phyloP scores from a whole-genome alignment of 805 yeast genomes.

The Nakazawaea anatomiae region DNA sequence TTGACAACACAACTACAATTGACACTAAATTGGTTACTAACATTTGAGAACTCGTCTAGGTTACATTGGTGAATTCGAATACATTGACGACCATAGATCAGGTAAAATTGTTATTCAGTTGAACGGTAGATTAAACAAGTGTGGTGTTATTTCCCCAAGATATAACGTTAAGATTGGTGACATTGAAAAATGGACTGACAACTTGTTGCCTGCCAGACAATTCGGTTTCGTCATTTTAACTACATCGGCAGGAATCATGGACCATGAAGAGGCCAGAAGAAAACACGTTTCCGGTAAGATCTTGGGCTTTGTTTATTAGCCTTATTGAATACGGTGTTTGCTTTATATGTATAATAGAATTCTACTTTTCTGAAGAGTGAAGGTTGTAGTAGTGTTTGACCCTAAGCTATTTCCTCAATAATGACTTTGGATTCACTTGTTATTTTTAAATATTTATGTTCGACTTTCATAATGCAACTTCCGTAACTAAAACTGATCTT shows the following conservation, averaged over 20 bases:
- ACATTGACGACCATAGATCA: slow-evolving; percentile 98
- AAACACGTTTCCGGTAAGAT: slow-evolving; percentile 99
- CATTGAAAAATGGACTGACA: slow-evolving; percentile 98
- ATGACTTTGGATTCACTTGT: no score
- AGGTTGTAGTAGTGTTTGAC: no score
- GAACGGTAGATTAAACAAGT: slow-evolving; percentile 98
- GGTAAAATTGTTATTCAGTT: slow-evolving; percentile 96
- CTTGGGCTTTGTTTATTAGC: slow-evolving; percentile 94
- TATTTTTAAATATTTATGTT: no score
- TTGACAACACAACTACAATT: slow-evolving; percentile 1
- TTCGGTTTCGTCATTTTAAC: slow-evolving; percentile 97
- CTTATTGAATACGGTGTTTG: not conserved
- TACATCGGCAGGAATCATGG: slow-evolving; percentile 99
- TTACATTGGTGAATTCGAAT: slow-evolving; percentile 98
- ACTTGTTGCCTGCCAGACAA: slow-evolving; percentile 98
- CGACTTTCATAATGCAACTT: no score
- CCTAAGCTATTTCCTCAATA: no score
- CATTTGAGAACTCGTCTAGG: slow-evolving; percentile 25
- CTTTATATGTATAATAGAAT: no score
- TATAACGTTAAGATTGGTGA: slow-evolving; percentile 94
- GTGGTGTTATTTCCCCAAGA: slow-evolving; percentile 98
- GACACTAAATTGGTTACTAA: slow-evolving; percentile 27
- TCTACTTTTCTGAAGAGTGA: no score
- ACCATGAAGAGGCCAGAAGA: slow-evolving; percentile 99
- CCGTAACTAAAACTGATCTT: no score